A percentile compares a stretch with the other conserved stretches of the same genome.
phyloP scores from a whole-genome alignment of 495 filamentous ascomycete genomes.

The Penicillium verhagenii region DNA sequence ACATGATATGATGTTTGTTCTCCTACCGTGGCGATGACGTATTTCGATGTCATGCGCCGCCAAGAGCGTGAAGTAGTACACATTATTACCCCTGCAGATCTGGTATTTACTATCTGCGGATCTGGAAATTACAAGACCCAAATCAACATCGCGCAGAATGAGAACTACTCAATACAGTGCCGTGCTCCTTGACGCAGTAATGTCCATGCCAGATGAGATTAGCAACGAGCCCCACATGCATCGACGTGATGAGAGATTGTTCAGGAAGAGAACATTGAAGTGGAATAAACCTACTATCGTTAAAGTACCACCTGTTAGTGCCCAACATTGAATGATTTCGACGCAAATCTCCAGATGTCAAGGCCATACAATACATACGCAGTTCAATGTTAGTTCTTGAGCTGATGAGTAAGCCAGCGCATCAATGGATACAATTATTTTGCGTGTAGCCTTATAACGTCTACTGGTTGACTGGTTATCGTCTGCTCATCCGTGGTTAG shows the following conservation, averaged over 20 bases:
- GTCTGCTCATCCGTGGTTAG: too few relatives aligned
- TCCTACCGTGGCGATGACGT: conserved; percentile 16
- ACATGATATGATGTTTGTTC: neutral
- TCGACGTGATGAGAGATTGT: neutral
- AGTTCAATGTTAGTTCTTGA: too few relatives aligned
- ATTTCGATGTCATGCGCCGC: conserved; percentile 19
- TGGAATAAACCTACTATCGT: neutral
- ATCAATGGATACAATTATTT: too few relatives aligned
- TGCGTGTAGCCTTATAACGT: too few relatives aligned
- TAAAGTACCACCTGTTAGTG: too few relatives aligned
- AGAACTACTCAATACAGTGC: neutral
- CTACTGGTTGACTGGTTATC: too few relatives aligned
- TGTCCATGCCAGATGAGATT: neutral
- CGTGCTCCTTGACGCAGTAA: neutral
- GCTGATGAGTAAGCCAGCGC: too few relatives aligned
- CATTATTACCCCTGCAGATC: neutral
- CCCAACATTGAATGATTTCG: too few relatives aligned
- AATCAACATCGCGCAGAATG: neutral
- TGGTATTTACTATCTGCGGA: neutral
- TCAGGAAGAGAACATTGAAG: neutral
- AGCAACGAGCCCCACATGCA: conserved; percentile 3
- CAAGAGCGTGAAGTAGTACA: conserved; percentile 3
- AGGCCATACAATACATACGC: too few relatives aligned
- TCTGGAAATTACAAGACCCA: neutral
- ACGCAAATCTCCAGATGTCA: too few relatives aligned